Evolutionary conservation across 805 yeast genomes (phyloP), one percentile per base, ranked within the genome.

Genomic region (Barnettozyma siamensis): DNA sequence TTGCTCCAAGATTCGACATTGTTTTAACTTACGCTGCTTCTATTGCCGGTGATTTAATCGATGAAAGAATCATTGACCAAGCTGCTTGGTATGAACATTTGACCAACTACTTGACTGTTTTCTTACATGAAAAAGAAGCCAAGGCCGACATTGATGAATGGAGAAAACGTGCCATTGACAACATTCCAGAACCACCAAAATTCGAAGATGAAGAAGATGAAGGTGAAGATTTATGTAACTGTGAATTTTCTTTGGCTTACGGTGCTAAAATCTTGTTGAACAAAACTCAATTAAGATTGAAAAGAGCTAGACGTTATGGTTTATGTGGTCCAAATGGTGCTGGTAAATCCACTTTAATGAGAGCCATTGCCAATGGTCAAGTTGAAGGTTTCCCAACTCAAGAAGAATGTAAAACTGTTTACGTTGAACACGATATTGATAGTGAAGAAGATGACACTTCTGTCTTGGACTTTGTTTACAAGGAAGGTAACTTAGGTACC

Each of bases 201-300:
- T 88, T 88, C 72, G 98, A 91, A 74, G 97, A 89, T 64, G 91
- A 84, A 72, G 93, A 83, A 66, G 97, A 88, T 66, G 98, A 93
- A 67, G 99, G 98, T 76, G 98, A 93, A 78, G 98, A 93, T 69
- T 80, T 93, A 66, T 93, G 99, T 83, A 93, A 93, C 95, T 91
- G 98, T 85, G 99, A 93, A 83, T 93, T 93, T 89, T 93, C 99
- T 48, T 80, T 93, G 65, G 99, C 99, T 71, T 93, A 93, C 74
- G 99, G 99, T 91, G 99, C 99, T 65, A 93, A 93, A 87, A 93
- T 93, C 80, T 80, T 93, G 76, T 88, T 93, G 73, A 93, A 93
- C 91, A 91, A 93, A 76, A 93, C 99, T 59, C 97, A 91, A 78
- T 82, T 93, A 70, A 88, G 99, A 76, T 84, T 93, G 69, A 88